Conservation (phyloP, 2,329 filamentous ascomycete species). For the Sporothrix euskadiensis region DNA sequence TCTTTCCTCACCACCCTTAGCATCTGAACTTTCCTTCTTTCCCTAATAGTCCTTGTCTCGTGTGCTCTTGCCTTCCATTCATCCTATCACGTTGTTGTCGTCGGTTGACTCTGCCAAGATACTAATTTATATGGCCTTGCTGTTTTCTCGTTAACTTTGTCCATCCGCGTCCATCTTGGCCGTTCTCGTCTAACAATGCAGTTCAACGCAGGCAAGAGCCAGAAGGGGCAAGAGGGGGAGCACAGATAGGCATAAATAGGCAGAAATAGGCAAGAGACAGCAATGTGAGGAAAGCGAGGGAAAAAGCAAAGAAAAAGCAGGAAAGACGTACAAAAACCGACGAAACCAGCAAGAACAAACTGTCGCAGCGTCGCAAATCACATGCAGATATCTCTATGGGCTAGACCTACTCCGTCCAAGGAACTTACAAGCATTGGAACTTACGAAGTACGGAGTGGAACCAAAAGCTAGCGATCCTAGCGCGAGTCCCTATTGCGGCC, state of each 20-base stretch:
- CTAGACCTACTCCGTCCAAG: constrained; percentile 9
- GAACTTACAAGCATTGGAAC: neutral
- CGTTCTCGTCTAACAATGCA: neutral
- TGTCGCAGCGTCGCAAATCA: neutral
- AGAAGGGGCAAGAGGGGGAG: neutral
- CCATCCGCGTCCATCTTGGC: neutral
- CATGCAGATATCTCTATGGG: constrained; percentile 2
- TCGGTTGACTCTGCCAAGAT: neutral
- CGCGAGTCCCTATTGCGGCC: neutral
- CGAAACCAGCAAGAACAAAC: too few species aligned
- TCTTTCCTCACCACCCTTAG: neutral
- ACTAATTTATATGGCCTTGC: neutral
- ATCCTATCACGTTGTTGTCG: neutral
- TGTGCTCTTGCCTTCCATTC: neutral
- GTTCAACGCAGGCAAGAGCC: neutral
- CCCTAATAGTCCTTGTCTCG: neutral
- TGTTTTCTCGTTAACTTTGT: neutral
- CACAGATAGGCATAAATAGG: neutral
- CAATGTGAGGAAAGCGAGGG: too few species aligned
- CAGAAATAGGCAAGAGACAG: too few species aligned
- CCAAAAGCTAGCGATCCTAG: neutral
- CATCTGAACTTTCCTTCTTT: neutral
- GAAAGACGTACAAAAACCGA: neutral
- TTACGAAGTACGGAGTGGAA: neutral
- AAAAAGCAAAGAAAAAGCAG: neutral